Evolutionary conservation across 352 stramenopile species (phyloP), one percentile per base, ranked within the genome.

Genomic region (Globisporangium viniferum): DNA sequence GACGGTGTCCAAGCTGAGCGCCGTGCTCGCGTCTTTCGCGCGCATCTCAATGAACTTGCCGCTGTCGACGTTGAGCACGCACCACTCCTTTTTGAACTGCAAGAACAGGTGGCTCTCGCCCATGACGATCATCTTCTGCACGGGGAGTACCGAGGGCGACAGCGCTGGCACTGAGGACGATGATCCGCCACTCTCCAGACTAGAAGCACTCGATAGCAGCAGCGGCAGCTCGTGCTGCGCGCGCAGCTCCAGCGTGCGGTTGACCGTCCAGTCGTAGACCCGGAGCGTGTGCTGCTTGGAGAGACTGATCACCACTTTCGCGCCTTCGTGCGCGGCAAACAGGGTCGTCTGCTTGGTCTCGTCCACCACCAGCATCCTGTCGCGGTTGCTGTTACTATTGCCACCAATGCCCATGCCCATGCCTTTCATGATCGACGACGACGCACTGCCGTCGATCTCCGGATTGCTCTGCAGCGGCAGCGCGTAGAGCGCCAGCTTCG

Each of bases 251-350:
- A 93, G 73, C 31, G 74, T 60, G 22, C 75, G 66, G 58, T 81
- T 86, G 31, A 77, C 74, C 1, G 78, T 93, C 85, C 87, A 93
- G 75, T 95, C 85, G 64, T 82, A 92, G 35, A 93, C 78, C 53
- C 82, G 82, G 14, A 95, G 65, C n/a, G 62, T 74, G 48, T 85
- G 78, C 58, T 77, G 79, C 76, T 95, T 93, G 18, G 85, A 76
- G 29, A 92, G 49, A 20, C 76, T 74, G 62, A 69, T 77, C 4
- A 93, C 58, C 15, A 82, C 78, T 33, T 84, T 84, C 10, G 75
- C 72, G n/a, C 69, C 54, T 63, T 95, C 85, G 48, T 91, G 77
- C 20, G 69, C 81, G 0, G 82, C 75, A 9, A 93, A 80, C 20
- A 89, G 63, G 56, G 77, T 53, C 3, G 84, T 80, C 18, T 75